Base-by-base conservation (phyloP, 1,284 basidiomycete species). In the Thelephora terrestris region DNA sequence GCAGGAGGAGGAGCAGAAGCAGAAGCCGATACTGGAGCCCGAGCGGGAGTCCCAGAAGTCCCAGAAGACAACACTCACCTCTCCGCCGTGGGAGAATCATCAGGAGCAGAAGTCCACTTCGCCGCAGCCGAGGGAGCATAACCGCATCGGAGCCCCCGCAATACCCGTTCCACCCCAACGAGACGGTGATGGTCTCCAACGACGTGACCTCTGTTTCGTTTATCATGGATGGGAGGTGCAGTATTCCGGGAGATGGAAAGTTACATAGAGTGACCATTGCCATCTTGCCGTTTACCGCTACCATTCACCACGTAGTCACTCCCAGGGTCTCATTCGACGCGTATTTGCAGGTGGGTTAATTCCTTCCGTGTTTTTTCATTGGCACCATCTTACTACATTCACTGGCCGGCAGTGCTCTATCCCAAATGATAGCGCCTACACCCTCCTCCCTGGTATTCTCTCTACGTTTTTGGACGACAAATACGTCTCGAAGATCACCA, bases 231-330 rank as follows among this genome's bases (percentile, higher is more conserved):
- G 75, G 74, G 2, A 55, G 62, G 6, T 69, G 70, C 0, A 71
- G 66, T n/a, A 71, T 81, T 47, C 73, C 75, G 0, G 74, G 70
- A 49, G 77, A 79, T 56, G 74, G 71, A 0, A 58, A 67, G 4
- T 66, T 69, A 24, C 78, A 81, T 58, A 73, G 74, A 46, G 75
- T 79, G 5, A 65, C 71, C 12, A 63, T 81, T 46, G 71, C 76
- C 0, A 57, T 71, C 2, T 60, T 79, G 23, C 62, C 66, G 2
- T 74, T 80, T 52, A 63, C 71, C n/a, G 64, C 71, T 1, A 64
- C 64, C 29, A 62, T 78, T 34, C 66, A 69, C 32, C 71, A 75
- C 55, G 67, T 79, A 18, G 63, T 68, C 4, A 69, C 75, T 35
- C 78, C 78, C 14, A 32, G 29, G 29, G 12, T 32, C 14, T 32